Conservation (phyloP, 495 filamentous ascomycete species). For the Xylaria venustula region DNA sequence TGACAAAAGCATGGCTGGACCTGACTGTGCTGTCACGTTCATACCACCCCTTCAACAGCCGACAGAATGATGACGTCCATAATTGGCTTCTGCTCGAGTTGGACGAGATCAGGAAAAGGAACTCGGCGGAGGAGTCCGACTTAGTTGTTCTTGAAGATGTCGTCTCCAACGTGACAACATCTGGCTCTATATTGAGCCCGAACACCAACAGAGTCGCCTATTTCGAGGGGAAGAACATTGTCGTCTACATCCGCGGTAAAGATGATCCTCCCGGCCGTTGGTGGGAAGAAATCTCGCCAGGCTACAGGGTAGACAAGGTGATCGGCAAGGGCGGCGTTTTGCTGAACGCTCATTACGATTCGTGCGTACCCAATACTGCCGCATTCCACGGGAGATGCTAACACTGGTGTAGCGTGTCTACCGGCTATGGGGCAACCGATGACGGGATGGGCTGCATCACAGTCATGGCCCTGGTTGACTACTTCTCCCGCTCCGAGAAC, state of each 20-base stretch:
- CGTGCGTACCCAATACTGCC: conserved; percentile 24
- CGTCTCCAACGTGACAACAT: conserved; percentile 70
- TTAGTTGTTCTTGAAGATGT: conserved; percentile 77
- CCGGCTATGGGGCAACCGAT: conserved; percentile 87
- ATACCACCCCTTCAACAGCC: conserved; percentile 88
- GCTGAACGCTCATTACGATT: conserved; percentile 94
- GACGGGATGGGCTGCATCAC: conserved; percentile 88
- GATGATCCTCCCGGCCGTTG: conserved; percentile 66
- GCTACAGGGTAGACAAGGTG: conserved; percentile 40
- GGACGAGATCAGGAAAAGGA: conserved; percentile 61
- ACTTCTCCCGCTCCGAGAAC: conserved; percentile 78
- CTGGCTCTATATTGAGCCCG: conserved; percentile 20
- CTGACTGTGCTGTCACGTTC: conserved; percentile 68
- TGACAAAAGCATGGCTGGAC: conserved; percentile 85
- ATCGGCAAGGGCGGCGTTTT: conserved; percentile 72
- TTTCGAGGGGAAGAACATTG: conserved; percentile 90
- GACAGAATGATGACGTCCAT: conserved; percentile 74
- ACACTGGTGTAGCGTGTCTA: conserved; percentile 57
- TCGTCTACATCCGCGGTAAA: conserved; percentile 83
- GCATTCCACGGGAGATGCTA: conserved; percentile 37
- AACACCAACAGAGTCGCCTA: conserved; percentile 54
- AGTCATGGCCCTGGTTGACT: conserved; percentile 79
- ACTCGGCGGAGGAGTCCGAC: conserved; percentile 34
- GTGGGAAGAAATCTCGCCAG: conserved; percentile 49
- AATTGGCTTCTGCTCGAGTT: conserved; percentile 74